These are phyloP conservation scores for Ascochyta fabae DNA, from an alignment of 2,329 filamentous ascomycete genomes.

Conservation along the genomic window DNA sequence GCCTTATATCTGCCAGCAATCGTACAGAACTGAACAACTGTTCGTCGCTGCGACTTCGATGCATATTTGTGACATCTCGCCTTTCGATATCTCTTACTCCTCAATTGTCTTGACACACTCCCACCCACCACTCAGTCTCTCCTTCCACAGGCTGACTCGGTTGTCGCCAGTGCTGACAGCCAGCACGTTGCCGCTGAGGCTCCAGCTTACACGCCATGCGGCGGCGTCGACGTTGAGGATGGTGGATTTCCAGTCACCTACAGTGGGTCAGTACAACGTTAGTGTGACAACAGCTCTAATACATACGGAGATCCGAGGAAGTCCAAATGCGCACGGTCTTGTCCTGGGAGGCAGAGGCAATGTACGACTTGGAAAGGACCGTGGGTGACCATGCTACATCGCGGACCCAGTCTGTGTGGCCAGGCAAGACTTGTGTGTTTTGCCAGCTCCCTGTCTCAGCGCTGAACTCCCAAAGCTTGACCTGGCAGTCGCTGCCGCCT, in stretches of 20 bases:
- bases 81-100: conserved; percentile 60
- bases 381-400: conserved; percentile 98
- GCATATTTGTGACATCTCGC: background rate
- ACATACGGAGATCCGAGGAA: conserved; percentile 49
- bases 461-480: conserved; percentile 89
- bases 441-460: conserved; percentile 61
- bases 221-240: conserved; percentile 86
- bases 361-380: conserved; percentile 93
- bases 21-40: background rate
- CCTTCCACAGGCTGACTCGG: conserved; percentile 97
- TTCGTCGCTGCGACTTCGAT: background rate
- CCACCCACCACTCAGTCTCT: conserved; percentile 96
- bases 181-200: conserved; percentile 92
- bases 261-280: conserved; percentile 52
- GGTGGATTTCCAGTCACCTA: conserved; percentile 81
- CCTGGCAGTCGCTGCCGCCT: conserved; percentile 88
- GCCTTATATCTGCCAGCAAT: conserved; percentile 6
- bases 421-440: conserved; percentile 64
- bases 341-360: conserved; percentile 93
- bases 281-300: background rate
- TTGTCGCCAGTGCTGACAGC: conserved; percentile 95
- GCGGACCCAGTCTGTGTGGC: conserved; percentile 95
- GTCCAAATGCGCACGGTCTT: conserved; percentile 99
- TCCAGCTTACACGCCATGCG: conserved; percentile 98
- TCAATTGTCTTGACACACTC: conserved; percentile 97